Base-by-base conservation (phyloP, 306 rosid genomes). In the Castanea crenata region DNA sequence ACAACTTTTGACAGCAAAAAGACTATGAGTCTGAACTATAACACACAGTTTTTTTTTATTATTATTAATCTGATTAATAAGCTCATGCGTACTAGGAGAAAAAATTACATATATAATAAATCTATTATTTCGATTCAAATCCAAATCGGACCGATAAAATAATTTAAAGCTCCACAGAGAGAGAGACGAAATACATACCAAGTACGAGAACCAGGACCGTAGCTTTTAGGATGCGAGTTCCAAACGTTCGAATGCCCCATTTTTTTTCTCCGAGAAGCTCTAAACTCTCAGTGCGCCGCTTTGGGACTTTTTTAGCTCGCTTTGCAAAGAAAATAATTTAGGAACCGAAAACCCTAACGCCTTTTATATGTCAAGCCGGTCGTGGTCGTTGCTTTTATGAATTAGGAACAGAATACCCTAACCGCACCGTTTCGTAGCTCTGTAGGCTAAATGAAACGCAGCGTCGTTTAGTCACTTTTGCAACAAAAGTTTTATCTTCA, bases 181-280 rank as follows among this genome's bases (percentile, higher is more conserved):
- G 54, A 46, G 54, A 49, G 5, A 27, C 16, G 2, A 32, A 32
- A 73, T 4, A 35, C 41, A 20, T 59, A 86, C 89, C 89, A 88
- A 29, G 86, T 55, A 14, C 88, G 88, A 77, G 91, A 88, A 25
- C 91, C 91, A 20, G 88, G 91, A 29, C 89, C 89, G 27, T 88
- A 88, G 75, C 44, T 86, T 81, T 88, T 88, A 0, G 91, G 88
- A 56, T 88, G 89, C 25, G 89, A 86, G 51, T 83, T 86, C 89
- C 91, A 86, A 4, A 88, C 85, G 63, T 88, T 86, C 1, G 92
- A 74, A 46, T 86, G 92, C 0, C 92, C 92, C 90, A 86, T 86
- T 46, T 62, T 41, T 8, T 8, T 81, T 70, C 32, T 58, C 23
- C 21, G 41, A 23, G 12, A 19, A 79, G 21, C 78, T 32, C 56